These are phyloP conservation scores for Penicillium turbatum DNA, from an alignment of 495 filamentous ascomycete genomes.

Conservation along the genomic window DNA sequence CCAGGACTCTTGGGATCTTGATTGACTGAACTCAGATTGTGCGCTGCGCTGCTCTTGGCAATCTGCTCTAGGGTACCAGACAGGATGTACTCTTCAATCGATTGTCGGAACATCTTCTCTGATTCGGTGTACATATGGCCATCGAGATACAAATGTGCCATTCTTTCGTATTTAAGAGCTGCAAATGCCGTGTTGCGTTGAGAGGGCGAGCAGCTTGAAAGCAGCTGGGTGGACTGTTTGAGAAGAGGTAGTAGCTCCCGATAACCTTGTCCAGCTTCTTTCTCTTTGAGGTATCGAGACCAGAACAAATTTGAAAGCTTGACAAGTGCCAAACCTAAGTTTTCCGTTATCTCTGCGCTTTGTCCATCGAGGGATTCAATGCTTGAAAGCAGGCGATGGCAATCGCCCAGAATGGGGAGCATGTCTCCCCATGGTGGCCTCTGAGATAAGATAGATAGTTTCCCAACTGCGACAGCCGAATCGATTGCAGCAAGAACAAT, in stretches of 20 bases:
- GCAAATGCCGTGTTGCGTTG: conserved; percentile 48
- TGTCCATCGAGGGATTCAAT: conserved; percentile 33
- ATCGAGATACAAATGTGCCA: conserved; percentile 44
- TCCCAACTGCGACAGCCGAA: conserved; percentile 40
- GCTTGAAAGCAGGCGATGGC: conserved; percentile 32
- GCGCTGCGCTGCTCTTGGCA: conserved; percentile 24
- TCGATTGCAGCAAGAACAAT: conserved; percentile 42
- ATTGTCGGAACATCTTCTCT: conserved; percentile 38
- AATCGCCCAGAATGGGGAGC: conserved; percentile 36
- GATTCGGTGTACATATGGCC: conserved; percentile 33
- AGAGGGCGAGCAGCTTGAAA: conserved; percentile 34
- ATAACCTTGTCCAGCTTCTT: conserved; percentile 35
- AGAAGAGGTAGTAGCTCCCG: conserved; percentile 42
- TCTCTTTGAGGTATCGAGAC: conserved; percentile 53
- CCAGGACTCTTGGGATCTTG: conserved; percentile 37
- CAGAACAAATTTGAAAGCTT: conserved; percentile 78
- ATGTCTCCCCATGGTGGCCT: conserved; percentile 39
- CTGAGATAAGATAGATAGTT: conserved; percentile 38
- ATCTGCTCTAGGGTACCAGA: conserved; percentile 37
- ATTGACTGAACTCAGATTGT: conserved; percentile 19
- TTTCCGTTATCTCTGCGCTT: conserved; percentile 20
- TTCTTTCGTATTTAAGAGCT: conserved; percentile 52
- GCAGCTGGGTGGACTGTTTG: conserved; percentile 44
- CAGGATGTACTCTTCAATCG: conserved; percentile 46
- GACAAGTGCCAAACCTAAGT: conserved; percentile 30